A percentile compares a stretch with the other conserved stretches of the same genome.
phyloP scores from a whole-genome alignment of 2,329 filamentous ascomycete species.

The Colletotrichum sojae region DNA sequence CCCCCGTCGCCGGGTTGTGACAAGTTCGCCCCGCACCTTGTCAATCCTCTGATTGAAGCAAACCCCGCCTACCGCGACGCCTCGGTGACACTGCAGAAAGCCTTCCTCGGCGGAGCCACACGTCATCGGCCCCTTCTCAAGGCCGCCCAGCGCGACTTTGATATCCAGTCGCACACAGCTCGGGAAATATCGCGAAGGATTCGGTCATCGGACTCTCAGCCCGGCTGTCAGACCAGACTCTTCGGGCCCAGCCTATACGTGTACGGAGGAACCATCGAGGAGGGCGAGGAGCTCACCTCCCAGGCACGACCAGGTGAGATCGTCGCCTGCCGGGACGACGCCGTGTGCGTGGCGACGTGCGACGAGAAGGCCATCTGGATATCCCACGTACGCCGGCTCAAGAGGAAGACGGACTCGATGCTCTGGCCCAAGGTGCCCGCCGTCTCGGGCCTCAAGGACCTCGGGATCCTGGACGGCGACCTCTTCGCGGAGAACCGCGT shows the following conservation, averaged over 20 bases:
- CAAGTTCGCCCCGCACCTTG: conserved; percentile 29
- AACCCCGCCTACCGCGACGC: conserved; percentile 36
- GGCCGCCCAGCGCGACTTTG: conserved; percentile 54
- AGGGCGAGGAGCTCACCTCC: conserved; percentile 41
- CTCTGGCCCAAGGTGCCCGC: conserved; percentile 60
- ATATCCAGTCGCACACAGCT: conserved; percentile 51
- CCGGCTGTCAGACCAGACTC: conserved; percentile 54
- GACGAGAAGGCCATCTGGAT: conserved; percentile 59
- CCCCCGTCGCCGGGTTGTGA: conserved; percentile 37
- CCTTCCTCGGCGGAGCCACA: conserved; percentile 55
- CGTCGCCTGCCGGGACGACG: conserved; percentile 53
- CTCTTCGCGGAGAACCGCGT: conserved; percentile 34
- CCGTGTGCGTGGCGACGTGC: conserved; percentile 54
- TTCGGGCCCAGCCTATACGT: conserved; percentile 55
- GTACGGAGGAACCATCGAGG: conserved; percentile 58
- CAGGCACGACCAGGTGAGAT: conserved; percentile 46
- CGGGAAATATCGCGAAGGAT: conserved; percentile 58
- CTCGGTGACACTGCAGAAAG: conserved; percentile 51
- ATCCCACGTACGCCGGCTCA: conserved; percentile 55
- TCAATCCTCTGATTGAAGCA: conserved; percentile 41
- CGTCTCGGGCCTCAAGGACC: conserved; percentile 49
- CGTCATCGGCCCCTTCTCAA: conserved; percentile 55
- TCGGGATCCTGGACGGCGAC: conserved; percentile 49
- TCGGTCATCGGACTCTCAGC: conserved; percentile 58
- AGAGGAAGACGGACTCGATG: conserved; percentile 53